Evolutionary conservation across 306 rosid species (phyloP).

Genomic region (Trifolium fragiferum): DNA sequence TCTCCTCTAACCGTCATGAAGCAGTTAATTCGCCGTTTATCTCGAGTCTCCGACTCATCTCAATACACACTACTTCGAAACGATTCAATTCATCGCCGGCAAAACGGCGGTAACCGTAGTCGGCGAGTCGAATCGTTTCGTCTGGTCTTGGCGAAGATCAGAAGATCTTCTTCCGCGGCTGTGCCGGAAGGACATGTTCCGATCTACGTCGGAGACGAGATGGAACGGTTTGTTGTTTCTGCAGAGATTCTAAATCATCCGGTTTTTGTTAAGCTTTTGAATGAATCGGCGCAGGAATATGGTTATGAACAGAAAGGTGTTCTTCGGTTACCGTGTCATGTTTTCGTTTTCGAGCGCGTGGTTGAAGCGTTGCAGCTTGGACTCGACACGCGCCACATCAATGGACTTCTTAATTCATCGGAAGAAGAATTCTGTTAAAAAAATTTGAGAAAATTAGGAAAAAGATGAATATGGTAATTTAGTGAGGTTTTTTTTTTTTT

Average conservation of each 20-base stretch:
- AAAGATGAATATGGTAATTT: slow-evolving; percentile 36
- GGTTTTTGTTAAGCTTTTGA: slow-evolving; percentile 76
- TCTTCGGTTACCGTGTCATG: slow-evolving; percentile 83
- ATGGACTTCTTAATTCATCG: slow-evolving; percentile 54
- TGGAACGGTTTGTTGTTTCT: slow-evolving; percentile 76
- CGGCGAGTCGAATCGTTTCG: slow-evolving; percentile 47
- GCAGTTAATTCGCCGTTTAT: slow-evolving; percentile 78
- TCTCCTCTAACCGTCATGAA: slow-evolving; percentile 54
- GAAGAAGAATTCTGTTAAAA: slow-evolving; percentile 43
- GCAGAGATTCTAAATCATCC: slow-evolving; percentile 90
- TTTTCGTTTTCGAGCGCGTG: slow-evolving; percentile 79
- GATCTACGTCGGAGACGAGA: slow-evolving; percentile 93
- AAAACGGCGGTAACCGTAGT: not conserved
- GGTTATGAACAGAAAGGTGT: slow-evolving; percentile 92
- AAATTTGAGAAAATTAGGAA: not conserved
- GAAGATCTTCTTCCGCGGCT: slow-evolving; percentile 20
- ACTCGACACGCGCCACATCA: slow-evolving; percentile 53
- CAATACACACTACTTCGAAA: slow-evolving; percentile 72
- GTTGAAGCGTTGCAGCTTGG: slow-evolving; percentile 77
- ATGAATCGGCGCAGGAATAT: slow-evolving; percentile 88
- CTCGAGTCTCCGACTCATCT: slow-evolving; percentile 92
- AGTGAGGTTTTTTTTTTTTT: slow-evolving; percentile 41
- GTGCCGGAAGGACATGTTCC: slow-evolving; percentile 89
- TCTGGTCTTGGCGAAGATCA: slow-evolving; percentile 26
- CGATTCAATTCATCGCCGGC: slow-evolving; percentile 31